These are phyloP conservation scores for Gossypium arboreum DNA, from an alignment of 345 rosid species.

Conservation along the genomic window DNA sequence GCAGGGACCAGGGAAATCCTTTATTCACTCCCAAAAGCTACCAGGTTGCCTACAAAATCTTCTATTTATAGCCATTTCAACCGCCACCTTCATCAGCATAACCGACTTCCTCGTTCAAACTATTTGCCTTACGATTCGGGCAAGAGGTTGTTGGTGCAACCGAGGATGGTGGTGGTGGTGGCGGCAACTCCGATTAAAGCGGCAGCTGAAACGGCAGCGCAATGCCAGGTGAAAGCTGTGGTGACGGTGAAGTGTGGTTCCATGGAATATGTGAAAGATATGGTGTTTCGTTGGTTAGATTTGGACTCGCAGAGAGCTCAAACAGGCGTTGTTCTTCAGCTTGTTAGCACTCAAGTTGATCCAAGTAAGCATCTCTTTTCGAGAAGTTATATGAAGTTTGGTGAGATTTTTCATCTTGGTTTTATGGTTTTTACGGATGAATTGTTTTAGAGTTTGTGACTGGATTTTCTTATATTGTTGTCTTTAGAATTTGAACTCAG, in stretches of 20 bases:
- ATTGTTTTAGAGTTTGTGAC: rapidly evolving
- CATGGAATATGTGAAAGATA: conserved; percentile 38
- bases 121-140: background rate
- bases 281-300: conserved; percentile 60
- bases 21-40: background rate
- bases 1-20: background rate
- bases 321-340: conserved; percentile 68
- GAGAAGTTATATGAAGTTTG: no score
- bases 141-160: background rate
- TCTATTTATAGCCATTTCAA: background rate
- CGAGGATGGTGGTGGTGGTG: background rate
- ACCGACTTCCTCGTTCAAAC: background rate
- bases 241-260: conserved; percentile 37
- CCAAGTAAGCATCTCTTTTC: conserved; percentile 43
- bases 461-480: rapidly evolving
- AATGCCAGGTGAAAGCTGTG: conserved; percentile 67
- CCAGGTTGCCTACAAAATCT: background rate
- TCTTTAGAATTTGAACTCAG: rapidly evolving
- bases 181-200: background rate
- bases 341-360: conserved; percentile 65
- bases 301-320: conserved; percentile 52
- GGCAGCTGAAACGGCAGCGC: background rate
- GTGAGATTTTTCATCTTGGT: no score
- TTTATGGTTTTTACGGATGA: no score
- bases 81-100: background rate